Evolutionary conservation across 192 early-diverging fungal genomes (phyloP).

Genomic region (Coemansia sp.): DNA sequence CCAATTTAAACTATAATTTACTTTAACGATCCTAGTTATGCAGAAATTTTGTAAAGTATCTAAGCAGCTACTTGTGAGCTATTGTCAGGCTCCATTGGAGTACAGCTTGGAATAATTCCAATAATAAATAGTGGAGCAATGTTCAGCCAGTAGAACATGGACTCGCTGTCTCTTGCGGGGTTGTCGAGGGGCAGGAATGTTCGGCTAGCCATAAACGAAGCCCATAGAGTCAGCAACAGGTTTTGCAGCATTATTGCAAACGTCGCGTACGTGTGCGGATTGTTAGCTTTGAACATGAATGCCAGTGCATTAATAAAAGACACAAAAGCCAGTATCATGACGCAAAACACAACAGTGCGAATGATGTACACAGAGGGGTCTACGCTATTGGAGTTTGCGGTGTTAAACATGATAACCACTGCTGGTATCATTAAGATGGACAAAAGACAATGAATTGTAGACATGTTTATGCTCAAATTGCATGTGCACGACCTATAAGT

Average conservation of each 20-base stretch:
- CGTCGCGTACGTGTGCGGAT: no score
- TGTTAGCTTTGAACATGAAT: no score
- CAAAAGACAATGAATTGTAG: not conserved
- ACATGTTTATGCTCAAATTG: no score
- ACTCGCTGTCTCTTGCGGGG: slow-evolving; percentile 22
- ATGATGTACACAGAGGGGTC: slow-evolving; percentile 3
- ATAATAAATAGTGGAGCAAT: not conserved
- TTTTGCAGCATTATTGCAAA: not conserved
- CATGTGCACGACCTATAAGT: no score
- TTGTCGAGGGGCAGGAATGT: slow-evolving; percentile 23
- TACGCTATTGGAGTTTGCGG: not conserved
- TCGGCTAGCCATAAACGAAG: slow-evolving; percentile 16
- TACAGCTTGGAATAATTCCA: not conserved
- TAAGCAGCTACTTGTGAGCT: no score
- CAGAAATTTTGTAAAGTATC: no score
- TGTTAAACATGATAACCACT: not conserved
- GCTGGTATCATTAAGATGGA: not conserved
- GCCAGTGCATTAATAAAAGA: not conserved
- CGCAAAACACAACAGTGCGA: slow-evolving; percentile 5
- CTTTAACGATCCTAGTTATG: no score
- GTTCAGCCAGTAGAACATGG: slow-evolving; percentile 21
- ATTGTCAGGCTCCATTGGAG: no score
- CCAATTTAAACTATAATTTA: no score
- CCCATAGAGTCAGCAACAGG: slow-evolving; percentile 23
- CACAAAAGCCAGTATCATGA: not conserved